Conservation (phyloP, 768 basidiomycete genomes). For the Basidioascus undulatus region DNA sequence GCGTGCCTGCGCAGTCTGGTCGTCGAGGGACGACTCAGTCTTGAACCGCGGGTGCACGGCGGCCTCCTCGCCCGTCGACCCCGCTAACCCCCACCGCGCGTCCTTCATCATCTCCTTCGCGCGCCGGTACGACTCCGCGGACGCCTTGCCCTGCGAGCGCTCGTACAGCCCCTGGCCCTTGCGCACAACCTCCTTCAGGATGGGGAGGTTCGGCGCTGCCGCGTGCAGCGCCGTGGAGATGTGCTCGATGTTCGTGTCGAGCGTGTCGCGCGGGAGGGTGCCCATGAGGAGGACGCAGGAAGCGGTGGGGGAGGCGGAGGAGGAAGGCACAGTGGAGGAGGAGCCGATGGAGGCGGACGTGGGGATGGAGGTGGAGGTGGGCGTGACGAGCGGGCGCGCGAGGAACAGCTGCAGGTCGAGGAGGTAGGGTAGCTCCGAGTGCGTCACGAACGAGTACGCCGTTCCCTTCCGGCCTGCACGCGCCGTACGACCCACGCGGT, state of each 20-base stretch:
- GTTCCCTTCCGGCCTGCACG: slow-evolving; percentile 82
- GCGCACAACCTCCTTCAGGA: slow-evolving; percentile 55
- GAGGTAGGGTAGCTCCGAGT: slow-evolving; percentile 64
- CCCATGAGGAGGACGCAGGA: slow-evolving; percentile 38
- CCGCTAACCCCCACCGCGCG: slow-evolving; percentile 37
- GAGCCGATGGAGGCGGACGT: slow-evolving; percentile 24
- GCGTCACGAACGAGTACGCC: slow-evolving; percentile 86
- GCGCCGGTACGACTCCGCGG: slow-evolving; percentile 56
- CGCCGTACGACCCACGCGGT: slow-evolving; percentile 90
- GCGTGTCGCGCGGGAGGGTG: slow-evolving; percentile 45
- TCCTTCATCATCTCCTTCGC: slow-evolving; percentile 63
- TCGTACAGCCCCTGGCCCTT: slow-evolving; percentile 87
- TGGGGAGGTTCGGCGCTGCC: slow-evolving; percentile 28
- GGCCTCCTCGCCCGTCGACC: slow-evolving; percentile 26
- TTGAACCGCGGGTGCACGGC: slow-evolving; percentile 38
- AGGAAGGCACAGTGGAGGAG: not conserved
- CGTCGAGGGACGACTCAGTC: not conserved
- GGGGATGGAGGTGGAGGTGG: too few relatives aligned
- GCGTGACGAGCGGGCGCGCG: slow-evolving; percentile 34
- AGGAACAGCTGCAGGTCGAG: slow-evolving; percentile 84
- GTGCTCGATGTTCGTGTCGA: slow-evolving; percentile 53
- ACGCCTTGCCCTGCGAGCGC: slow-evolving; percentile 74
- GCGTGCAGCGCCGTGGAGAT: slow-evolving; percentile 12
- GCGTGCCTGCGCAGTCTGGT: slow-evolving; percentile 21
- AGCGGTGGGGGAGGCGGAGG: slow-evolving; percentile 4